phyloP scores from a whole-genome alignment of 176 grass and related monocot genomes.

The Aegilops umbellulata region DNA sequence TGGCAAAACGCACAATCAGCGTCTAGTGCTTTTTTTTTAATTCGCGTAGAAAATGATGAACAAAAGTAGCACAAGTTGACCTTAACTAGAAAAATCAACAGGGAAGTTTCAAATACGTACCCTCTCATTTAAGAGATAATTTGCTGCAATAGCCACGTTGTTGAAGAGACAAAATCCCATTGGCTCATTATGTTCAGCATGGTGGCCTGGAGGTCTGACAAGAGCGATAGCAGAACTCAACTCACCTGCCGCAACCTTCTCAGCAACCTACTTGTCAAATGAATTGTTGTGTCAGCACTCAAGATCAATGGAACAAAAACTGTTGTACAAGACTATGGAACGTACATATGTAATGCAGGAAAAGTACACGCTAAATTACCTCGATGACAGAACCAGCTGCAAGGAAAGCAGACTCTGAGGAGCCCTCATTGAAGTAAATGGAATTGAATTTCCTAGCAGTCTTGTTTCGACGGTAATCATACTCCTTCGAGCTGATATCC shows the following conservation, averaged over 20 bases:
- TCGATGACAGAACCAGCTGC: constrained; percentile 87
- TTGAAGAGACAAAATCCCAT: constrained; percentile 99
- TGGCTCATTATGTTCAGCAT: constrained; percentile 79
- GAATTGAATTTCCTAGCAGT: constrained; percentile 74
- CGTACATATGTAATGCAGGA: neutral
- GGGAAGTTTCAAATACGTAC: constrained; percentile 36
- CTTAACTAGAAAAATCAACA: constrained; percentile 1
- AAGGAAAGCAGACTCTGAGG: constrained; percentile 88
- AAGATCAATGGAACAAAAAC: neutral
- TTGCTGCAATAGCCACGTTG: constrained; percentile 82
- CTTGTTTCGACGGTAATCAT: constrained; percentile 56
- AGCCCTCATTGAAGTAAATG: constrained; percentile 93
- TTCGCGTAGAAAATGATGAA: neutral
- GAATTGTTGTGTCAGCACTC: neutral
- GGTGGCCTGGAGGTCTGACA: constrained; percentile 94
- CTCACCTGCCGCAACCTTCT: constrained; percentile 86
- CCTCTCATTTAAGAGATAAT: constrained; percentile 89
- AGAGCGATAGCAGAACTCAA: constrained; percentile 85
- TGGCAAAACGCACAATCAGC: too few species aligned
- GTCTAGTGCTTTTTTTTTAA: too few species aligned
- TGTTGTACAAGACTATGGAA: neutral
- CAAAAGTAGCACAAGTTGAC: neutral
- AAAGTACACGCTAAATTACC: constrained; percentile 39
- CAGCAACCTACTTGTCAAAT: constrained; percentile 58
- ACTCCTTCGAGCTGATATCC: constrained; percentile 72